phyloP scores from a whole-genome alignment of 768 basidiomycete species.

The Hericium rajendrae region DNA sequence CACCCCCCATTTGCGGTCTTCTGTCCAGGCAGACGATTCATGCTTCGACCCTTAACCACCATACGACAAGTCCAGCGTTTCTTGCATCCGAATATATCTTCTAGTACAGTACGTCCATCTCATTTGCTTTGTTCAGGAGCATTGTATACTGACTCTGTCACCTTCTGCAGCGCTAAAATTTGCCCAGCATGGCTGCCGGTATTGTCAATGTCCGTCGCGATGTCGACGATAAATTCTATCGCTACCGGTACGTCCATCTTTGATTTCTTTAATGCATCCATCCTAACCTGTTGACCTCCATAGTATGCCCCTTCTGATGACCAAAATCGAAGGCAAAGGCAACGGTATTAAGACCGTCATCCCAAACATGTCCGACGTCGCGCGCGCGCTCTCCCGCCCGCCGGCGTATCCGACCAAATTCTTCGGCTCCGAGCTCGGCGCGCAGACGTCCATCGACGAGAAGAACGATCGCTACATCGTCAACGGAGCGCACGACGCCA shows the following conservation, averaged over 20 bases:
- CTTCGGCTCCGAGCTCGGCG: constrained; percentile 97
- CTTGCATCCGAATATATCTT: constrained; percentile 22
- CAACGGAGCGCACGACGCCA: constrained; percentile 90
- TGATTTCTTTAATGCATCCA: background rate
- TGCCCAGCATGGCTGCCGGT: constrained; percentile 73
- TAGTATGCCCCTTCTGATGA: constrained; percentile 91
- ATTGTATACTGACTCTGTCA: constrained; percentile 5
- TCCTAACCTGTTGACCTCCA: background rate
- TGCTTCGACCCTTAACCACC: constrained; percentile 82
- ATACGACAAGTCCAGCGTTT: constrained; percentile 55
- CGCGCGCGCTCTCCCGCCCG: constrained; percentile 88
- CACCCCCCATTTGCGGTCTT: constrained; percentile 32
- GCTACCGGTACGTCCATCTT: constrained; percentile 58
- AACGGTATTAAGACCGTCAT: constrained; percentile 99
- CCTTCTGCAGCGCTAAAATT: constrained; percentile 45
- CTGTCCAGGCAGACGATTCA: constrained; percentile 76
- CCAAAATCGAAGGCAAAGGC: constrained; percentile 98
- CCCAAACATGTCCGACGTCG: constrained; percentile 97
- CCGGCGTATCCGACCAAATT: constrained; percentile 97
- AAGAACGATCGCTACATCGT: constrained; percentile 98
- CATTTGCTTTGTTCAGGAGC: constrained; percentile 34
- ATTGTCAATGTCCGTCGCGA: constrained; percentile 91
- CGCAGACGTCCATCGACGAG: constrained; percentile 93
- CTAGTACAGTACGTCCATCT: constrained; percentile 34
- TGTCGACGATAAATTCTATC: constrained; percentile 95